Percentiles rank a stretch among this genome's conserved stretches.
These are phyloP conservation scores for Poronia punctata DNA, from an alignment of 495 filamentous ascomycete species.

Conservation along the genomic window DNA sequence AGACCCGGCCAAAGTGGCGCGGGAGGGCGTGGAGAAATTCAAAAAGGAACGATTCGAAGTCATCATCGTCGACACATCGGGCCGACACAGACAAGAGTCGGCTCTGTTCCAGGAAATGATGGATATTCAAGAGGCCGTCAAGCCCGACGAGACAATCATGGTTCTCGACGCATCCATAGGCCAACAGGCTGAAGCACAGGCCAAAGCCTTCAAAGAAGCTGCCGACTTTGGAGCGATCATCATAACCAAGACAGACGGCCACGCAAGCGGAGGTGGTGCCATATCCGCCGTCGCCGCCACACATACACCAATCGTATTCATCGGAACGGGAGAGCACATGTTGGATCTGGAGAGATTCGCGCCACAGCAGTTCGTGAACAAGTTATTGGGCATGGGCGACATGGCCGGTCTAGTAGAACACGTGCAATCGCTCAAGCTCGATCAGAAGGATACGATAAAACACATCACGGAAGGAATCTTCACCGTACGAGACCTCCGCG, in stretches of 20 bases:
- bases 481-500: slow-evolving; percentile 87
- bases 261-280: slow-evolving; percentile 89
- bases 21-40: slow-evolving; percentile 95
- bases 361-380: slow-evolving; percentile 83
- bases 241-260: slow-evolving; percentile 96
- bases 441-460: slow-evolving; percentile 98
- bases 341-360: slow-evolving; percentile 89
- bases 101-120: slow-evolving; percentile 97
- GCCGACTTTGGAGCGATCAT: slow-evolving; percentile 98
- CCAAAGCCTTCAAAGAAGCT: slow-evolving; percentile 93
- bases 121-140: slow-evolving; percentile 87
- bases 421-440: slow-evolving; percentile 91
- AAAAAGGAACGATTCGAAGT: slow-evolving; percentile 98
- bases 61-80: slow-evolving; percentile 96
- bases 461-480: slow-evolving; percentile 96
- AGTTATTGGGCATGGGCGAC: slow-evolving; percentile 94
- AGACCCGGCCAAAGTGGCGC: slow-evolving; percentile 86
- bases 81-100: slow-evolving; percentile 88
- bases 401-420: slow-evolving; percentile 94
- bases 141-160: slow-evolving; percentile 96
- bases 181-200: slow-evolving; percentile 90
- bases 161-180: slow-evolving; percentile 95
- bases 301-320: slow-evolving; percentile 93
- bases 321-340: slow-evolving; percentile 96
- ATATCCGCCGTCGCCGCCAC: slow-evolving; percentile 98